Evolutionary conservation across 495 filamentous ascomycete genomes (phyloP), one percentile per base, ranked within the genome.

Genomic region (Podospora australis): DNA sequence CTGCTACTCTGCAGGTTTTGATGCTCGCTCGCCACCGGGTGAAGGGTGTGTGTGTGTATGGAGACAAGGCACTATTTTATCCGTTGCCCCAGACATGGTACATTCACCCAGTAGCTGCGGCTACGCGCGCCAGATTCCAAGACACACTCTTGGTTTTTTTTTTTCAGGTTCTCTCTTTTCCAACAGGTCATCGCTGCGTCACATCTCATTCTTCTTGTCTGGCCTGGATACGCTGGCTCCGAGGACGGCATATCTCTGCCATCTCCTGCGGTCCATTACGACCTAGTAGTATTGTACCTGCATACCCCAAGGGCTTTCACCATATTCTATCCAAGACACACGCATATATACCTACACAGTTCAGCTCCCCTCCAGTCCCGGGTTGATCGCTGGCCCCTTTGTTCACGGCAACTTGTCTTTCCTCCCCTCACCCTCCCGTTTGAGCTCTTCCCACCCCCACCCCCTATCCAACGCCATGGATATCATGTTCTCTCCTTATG

Each of bases 31-130:
- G 60, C 57, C 59, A 57, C 62, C 60, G 55, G 53, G 21, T 61
- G 57, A 61, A 56, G 48, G 28, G 25, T 36, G 6, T 13, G 22
- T n/a, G 17, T 36, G 17, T 10, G 38, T 35, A 29, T 35, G 21
- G 48, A 52, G 55, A 57, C 55, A 53, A 51, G 57, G 46, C 57
- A 63, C 52, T n/a, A n/a, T n/a, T 60, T 63, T 65, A 65, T 49
- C 62, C 60, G 57, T 54, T 32, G 58, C 59, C 48, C 55, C 55
- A 61, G 52, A 63, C 60, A 59, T 53, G 44, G 51, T 50, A 55
- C 62, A 61, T 65, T 63, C 60, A 63, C 57, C 60, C 60, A 63
- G 51, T 46, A 43, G 50, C 59, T 58, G 62, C 62, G 59, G 59
- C 52, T 63, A 60, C 62, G 53, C 59, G 59, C 52, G 52, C 62